phyloP scores from a whole-genome alignment of 805 yeast genomes.

The Pichia manshurica region DNA sequence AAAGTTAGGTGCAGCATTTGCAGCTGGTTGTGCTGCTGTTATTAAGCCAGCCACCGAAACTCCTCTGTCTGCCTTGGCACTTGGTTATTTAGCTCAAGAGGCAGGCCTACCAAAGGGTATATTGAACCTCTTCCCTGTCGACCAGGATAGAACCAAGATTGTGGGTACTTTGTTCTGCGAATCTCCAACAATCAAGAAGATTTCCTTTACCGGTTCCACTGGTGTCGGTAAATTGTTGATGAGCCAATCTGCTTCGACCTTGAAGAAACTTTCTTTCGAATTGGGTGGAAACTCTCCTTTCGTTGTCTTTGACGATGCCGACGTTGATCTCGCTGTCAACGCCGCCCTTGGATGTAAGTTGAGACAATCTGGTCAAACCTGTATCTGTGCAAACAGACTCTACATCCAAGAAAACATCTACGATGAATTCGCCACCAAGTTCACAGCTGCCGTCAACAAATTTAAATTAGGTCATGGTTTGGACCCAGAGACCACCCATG shows the following conservation, averaged over 20 bases:
- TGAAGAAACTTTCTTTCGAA: conserved; percentile 79
- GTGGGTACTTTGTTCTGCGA: conserved; percentile 76
- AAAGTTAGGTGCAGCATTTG: conserved; percentile 76
- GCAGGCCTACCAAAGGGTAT: conserved; percentile 91
- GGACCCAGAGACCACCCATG: conserved; percentile 56
- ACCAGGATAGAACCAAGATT: conserved; percentile 53
- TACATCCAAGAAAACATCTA: conserved; percentile 61
- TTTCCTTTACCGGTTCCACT: conserved; percentile 95
- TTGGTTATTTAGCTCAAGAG: conserved; percentile 60
- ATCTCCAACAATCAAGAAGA: conserved; percentile 78
- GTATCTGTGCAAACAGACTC: conserved; percentile 73
- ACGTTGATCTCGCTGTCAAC: conserved; percentile 56
- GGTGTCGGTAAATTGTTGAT: conserved; percentile 74
- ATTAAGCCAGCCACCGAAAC: conserved; percentile 76
- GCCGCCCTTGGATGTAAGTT: conserved; percentile 63
- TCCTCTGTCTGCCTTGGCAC: conserved; percentile 75
- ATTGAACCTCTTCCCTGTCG: conserved; percentile 79
- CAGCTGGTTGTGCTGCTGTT: conserved; percentile 70
- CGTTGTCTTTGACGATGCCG: conserved; percentile 73
- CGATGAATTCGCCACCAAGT: conserved; percentile 49
- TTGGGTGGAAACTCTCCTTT: conserved; percentile 90
- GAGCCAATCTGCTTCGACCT: conserved; percentile 59
- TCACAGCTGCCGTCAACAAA: conserved; percentile 40
- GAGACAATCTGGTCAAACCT: conserved; percentile 76
- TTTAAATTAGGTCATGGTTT: conserved; percentile 61